phyloP scores from a whole-genome alignment of 495 filamentous ascomycete genomes.

The Penicillium antarcticum region DNA sequence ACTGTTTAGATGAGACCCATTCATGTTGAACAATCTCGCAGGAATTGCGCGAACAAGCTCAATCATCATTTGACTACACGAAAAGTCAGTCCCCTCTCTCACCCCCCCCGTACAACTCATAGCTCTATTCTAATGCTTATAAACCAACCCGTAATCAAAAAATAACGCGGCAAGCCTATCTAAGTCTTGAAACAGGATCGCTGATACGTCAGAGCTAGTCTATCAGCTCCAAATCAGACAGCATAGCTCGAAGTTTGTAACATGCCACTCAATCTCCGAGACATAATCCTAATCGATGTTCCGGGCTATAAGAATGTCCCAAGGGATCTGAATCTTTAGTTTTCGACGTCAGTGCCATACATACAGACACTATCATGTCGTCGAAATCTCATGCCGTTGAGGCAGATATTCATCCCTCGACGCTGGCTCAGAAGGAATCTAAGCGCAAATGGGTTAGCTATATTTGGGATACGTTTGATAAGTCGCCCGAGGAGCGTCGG shows the following conservation, averaged over 20 bases:
- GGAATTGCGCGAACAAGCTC: slow-evolving; percentile 14
- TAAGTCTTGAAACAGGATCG: too few species aligned
- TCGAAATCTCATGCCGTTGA: slow-evolving; percentile 12
- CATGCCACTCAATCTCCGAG: too few species aligned
- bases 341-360: neutral
- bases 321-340: neutral
- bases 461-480: slow-evolving; percentile 61
- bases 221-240: neutral
- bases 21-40: slow-evolving; percentile 13
- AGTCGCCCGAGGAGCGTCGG: slow-evolving; percentile 55
- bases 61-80: slow-evolving; percentile 2
- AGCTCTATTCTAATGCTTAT: neutral
- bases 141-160: neutral
- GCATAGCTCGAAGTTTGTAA: neutral
- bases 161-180: neutral
- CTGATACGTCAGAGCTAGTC: neutral
- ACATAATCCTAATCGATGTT: neutral
- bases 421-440: slow-evolving; percentile 18
- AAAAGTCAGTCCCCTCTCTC: neutral
- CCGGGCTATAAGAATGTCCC: neutral
- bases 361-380: slow-evolving; percentile 10
- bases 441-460: slow-evolving; percentile 42
- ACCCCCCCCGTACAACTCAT: neutral
- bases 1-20: too few species aligned
- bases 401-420: slow-evolving; percentile 6